Evolutionary conservation across 495 filamentous ascomycete genomes (phyloP).

Genomic region (Podospora conica): DNA sequence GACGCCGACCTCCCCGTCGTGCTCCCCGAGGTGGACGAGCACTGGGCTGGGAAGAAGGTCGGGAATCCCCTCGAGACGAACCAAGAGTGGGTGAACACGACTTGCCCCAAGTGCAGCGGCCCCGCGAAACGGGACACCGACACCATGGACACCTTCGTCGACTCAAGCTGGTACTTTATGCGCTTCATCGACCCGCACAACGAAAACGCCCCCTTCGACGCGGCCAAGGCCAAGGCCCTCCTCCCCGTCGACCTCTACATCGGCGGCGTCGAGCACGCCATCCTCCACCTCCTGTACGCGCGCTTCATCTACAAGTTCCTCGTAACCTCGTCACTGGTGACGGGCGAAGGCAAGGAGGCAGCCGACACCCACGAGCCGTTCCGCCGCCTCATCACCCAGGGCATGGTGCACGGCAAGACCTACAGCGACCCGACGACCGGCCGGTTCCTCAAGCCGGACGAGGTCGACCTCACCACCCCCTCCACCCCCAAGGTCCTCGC

Average conservation of each 20-base stretch:
- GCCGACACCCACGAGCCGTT: constrained; percentile 58
- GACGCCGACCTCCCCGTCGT: constrained; percentile 67
- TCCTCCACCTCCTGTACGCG: constrained; percentile 85
- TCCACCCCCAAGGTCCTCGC: constrained; percentile 53
- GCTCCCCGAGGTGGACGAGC: constrained; percentile 62
- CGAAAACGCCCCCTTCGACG: constrained; percentile 51
- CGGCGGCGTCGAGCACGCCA: constrained; percentile 85
- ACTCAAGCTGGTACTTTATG: constrained; percentile 89
- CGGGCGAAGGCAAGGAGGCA: constrained; percentile 14
- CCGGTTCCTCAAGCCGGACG: constrained; percentile 69
- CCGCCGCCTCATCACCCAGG: constrained; percentile 72
- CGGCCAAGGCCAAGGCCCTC: constrained; percentile 44
- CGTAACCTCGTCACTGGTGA: constrained; percentile 43
- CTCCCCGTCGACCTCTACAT: constrained; percentile 81
- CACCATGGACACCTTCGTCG: constrained; percentile 94
- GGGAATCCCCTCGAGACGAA: constrained; percentile 72
- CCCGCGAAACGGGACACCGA: constrained; percentile 78
- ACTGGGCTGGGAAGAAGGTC: constrained; percentile 60
- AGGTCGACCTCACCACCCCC: constrained; percentile 58
- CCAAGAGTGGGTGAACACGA: constrained; percentile 66
- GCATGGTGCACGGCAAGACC: constrained; percentile 89
- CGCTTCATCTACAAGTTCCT: constrained; percentile 88
- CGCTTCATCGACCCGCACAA: constrained; percentile 69
- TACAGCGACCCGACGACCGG: constrained; percentile 69
- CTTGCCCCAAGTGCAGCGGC: constrained; percentile 66